Evolutionary conservation across 352 stramenopile species (phyloP), one percentile per base, ranked within the genome.

Genomic region (Phytophthora pinifolia): DNA sequence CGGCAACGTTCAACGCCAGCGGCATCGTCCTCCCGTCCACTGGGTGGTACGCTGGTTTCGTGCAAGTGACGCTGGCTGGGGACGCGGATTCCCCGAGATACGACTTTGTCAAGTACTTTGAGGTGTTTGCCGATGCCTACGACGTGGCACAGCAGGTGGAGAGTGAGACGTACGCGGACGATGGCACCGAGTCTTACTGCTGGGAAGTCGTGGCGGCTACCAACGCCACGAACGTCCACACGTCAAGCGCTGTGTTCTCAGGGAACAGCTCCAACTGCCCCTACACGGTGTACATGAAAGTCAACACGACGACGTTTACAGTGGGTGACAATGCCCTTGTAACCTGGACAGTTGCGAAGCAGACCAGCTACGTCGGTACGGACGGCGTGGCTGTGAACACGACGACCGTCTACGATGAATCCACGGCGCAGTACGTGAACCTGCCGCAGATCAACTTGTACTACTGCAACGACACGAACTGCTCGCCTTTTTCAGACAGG

Each of bases 61-160:
- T 60, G 4, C 76, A 86, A 46, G 27, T 86, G 31, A 78, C 79
- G 9, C 51, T 87, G 5, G 65, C 64, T 6, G 70, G 66, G 0
- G 30, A 58, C 8, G 30, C 54, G 9, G 58, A 65, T 17, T 38
- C 32, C 13, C 70, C 66, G 15, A 57, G 79, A 42, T 86, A 79
- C 33, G 79, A 89, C 43, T 72, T 75, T 43, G 58, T 72, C 38
- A 77, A 66, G 47, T 81, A 81, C 57, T 84, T 88, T 29, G 54
- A 75, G 20, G 45, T 86, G 6, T 62, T 84, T 20, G 72, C 73
- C 15, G 78, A 65, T 0, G 34, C 58, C 17, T 58, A 56, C 1
- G 46, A 79, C 13, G 20, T 62, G n/a, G 35, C 46, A 2, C 36
- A 62, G 20, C 37, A 48, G 18, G 64, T 74, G 17, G 46, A 65